These are phyloP conservation scores for Lodderomyces beijingensis DNA, from an alignment of 1,139 yeast species.

Conservation along the genomic window DNA sequence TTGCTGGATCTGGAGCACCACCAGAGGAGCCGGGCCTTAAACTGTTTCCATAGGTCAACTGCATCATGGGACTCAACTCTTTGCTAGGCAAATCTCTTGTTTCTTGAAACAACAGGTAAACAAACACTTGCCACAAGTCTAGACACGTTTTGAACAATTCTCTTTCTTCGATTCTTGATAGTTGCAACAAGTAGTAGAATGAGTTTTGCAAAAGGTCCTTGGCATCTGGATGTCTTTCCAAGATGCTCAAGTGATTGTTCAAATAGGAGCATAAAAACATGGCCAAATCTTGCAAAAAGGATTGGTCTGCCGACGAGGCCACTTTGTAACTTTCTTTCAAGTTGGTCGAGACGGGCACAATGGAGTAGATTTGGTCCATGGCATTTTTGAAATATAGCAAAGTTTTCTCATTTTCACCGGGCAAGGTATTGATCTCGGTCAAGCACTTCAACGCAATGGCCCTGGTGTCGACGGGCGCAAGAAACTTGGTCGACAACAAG, in stretches of 20 bases:
- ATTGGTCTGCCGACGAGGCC: conserved; percentile 84
- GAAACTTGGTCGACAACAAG: conserved; percentile 68
- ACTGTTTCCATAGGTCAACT: conserved; percentile 53
- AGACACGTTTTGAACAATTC: conserved; percentile 92
- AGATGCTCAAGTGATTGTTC: conserved; percentile 65
- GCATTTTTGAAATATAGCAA: conserved; percentile 68
- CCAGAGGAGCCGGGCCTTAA: conserved; percentile 49
- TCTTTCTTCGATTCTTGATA: conserved; percentile 90
- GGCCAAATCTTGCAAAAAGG: conserved; percentile 91
- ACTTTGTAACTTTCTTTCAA: conserved; percentile 66
- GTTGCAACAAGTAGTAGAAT: conserved; percentile 75
- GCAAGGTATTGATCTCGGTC: conserved; percentile 78
- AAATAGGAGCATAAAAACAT: conserved; percentile 87
- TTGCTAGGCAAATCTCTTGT: conserved; percentile 73
- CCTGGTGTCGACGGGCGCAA: conserved; percentile 77
- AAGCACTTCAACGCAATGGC: conserved; percentile 84
- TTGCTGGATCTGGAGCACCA: conserved; percentile 85
- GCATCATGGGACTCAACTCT: conserved; percentile 72
- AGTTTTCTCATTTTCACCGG: conserved; percentile 60
- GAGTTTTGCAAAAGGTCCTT: conserved; percentile 65
- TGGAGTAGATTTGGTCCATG: conserved; percentile 63
- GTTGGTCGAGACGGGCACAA: conserved; percentile 75
- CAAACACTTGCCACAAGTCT: conserved; percentile 90
- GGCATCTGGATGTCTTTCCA: conserved; percentile 61
- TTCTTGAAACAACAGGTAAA: conserved; percentile 75